Conservation (phyloP, 257 asterid genomes). For the Verbena officinalis region DNA sequence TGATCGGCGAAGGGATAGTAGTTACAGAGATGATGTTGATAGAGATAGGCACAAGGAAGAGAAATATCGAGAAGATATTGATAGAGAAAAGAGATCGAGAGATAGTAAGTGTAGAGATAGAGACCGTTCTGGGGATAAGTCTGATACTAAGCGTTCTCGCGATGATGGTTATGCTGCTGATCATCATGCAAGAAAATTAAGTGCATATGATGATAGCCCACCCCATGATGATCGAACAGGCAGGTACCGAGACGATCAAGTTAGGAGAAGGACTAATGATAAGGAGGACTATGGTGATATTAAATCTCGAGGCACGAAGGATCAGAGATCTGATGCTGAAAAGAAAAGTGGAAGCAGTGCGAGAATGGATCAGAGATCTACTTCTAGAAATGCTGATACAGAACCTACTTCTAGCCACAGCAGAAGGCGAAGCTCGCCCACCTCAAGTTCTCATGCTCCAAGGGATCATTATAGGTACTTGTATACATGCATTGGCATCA, state of each 20-base stretch:
- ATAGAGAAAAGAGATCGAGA: conserved; percentile 51
- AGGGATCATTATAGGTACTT: conserved; percentile 78
- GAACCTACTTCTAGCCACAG: conserved; percentile 57
- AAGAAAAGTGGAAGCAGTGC: conserved; percentile 56
- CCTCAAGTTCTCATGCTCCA: conserved; percentile 61
- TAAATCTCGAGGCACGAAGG: conserved; percentile 70
- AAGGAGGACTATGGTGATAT: conserved; percentile 69
- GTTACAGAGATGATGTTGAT: conserved; percentile 46
- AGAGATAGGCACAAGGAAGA: conserved; percentile 65
- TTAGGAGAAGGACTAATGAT: conserved; percentile 66
- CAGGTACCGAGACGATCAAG: conserved; percentile 74
- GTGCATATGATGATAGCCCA: conserved; percentile 65
- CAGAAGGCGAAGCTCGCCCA: conserved; percentile 80
- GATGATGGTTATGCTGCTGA: conserved; percentile 68
- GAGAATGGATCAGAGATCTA: conserved; percentile 58
- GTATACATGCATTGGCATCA: conserved; percentile 8
- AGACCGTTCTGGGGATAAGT: conserved; percentile 71
- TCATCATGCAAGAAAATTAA: conserved; percentile 59
- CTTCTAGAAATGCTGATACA: conserved; percentile 64
- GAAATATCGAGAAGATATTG: conserved; percentile 64
- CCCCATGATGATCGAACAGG: conserved; percentile 63
- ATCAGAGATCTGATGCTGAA: conserved; percentile 66
- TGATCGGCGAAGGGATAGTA: conserved; percentile 47
- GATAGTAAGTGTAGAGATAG: conserved; percentile 69
- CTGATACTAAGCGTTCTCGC: conserved; percentile 61